Evolutionary conservation across 495 filamentous ascomycete genomes (phyloP), one percentile per base, ranked within the genome.

Genomic region (Penicillium manginii): DNA sequence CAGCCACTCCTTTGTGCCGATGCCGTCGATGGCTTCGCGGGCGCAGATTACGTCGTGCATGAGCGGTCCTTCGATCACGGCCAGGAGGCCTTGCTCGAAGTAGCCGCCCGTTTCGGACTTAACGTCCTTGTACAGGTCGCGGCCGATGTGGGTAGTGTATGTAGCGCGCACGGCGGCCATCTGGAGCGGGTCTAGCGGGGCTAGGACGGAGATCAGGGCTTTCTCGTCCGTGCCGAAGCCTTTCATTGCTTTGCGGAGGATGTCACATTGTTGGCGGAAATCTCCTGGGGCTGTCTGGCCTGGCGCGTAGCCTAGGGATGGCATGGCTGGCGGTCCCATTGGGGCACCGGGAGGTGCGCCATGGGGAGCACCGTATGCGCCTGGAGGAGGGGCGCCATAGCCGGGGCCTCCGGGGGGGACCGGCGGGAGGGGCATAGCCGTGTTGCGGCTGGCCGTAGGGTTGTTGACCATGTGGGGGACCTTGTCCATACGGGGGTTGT

Each of bases 141-240:
- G 86, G 18, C 75, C 78, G 67, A 85, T 83, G 37, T 83, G 79
- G 4, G 80, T 66, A 18, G 74, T 62, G 76, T 89, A 97, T 14
- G 88, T 78, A 10, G 83, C 61, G 37, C 89, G 86, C 50, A 97
- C 78, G 3, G 83, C 77, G 48, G 83, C 80, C 58, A 94, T 83
- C 62, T 93, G 88, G 10, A 89, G 75, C 7, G 91, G 88, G 56
- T 96, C 86, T 52, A 88, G 84, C 31, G 71, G 78, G 1, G 85
- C 76, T 18, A 98, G 77, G 21, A 88, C 74, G 1, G 76, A 72
- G 64, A 92, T 90, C 1, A 96, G 78, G 1, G 83, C 71, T 50
- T 83, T 84, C 71, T 96, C 92, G 64, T 97, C 86, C 0, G 93
- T 97, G 40, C 92, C 93, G 56, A 93, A 88, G 11, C 92, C 91